Conservation (phyloP, 345 rosid genomes). For the Alliaria petiolata region DNA sequence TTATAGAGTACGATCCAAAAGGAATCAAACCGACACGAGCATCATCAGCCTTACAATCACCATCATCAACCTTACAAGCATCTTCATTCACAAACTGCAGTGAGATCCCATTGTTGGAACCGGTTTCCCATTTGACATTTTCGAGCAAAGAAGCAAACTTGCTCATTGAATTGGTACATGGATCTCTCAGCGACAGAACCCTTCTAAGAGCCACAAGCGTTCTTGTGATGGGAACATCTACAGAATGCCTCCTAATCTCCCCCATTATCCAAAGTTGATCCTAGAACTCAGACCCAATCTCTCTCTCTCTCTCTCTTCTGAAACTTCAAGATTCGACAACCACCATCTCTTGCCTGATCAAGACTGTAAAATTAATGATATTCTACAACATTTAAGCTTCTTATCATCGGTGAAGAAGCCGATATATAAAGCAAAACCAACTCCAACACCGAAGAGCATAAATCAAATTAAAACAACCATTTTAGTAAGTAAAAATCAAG, state of each 20-base stretch:
- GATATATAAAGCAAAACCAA: background rate
- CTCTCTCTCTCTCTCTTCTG: background rate
- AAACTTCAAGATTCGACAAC: conserved; percentile 8
- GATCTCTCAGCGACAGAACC: conserved; percentile 92
- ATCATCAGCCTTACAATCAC: conserved; percentile 24
- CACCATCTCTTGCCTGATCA: background rate
- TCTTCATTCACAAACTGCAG: conserved; percentile 34
- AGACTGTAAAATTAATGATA: background rate
- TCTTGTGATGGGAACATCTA: conserved; percentile 86
- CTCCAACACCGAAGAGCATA: background rate
- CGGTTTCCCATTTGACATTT: conserved; percentile 85
- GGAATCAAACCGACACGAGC: conserved; percentile 26
- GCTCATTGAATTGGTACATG: conserved; percentile 91
- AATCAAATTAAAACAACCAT: background rate
- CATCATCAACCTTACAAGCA: conserved; percentile 1
- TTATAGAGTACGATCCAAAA: conserved; percentile 28
- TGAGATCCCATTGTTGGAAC: conserved; percentile 67
- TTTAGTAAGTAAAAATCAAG: background rate
- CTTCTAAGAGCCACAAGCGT: conserved; percentile 87
- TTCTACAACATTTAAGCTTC: background rate
- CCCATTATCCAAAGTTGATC: conserved; percentile 24
- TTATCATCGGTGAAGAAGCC: background rate
- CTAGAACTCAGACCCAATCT: background rate
- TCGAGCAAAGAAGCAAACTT: conserved; percentile 80
- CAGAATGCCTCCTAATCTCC: conserved; percentile 83